Evolutionary conservation across 108 stramenopile genomes (phyloP), one percentile per base, ranked within the genome.

Genomic region (Licmophora abbreviata): DNA sequence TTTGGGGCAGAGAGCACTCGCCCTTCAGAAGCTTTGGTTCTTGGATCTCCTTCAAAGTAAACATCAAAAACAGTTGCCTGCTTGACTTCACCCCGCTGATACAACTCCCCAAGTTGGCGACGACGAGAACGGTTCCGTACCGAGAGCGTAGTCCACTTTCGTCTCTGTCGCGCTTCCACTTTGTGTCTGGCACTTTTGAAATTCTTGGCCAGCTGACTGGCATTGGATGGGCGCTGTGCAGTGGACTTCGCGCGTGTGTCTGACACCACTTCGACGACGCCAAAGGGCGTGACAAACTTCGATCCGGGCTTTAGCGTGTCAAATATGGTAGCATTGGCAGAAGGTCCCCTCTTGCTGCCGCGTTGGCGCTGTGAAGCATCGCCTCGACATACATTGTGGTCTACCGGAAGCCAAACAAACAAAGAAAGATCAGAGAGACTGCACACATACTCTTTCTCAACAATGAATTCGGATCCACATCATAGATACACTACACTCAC

Each of bases 181-280:
- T 44, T 44, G 17, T 44, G 20, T 18, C 17, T 44, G 17, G 15
- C 8, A 18, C 17, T 44, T n/a, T 7, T 7, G 43, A 21, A 44
- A 8, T 9, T 44, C 15, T 44, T 44, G 43, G 8, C 8, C 8
- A 15, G 8, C 8, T 9, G 20, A 8, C 22, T 44, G 43, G 22
- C 8, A 17, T 44, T 21, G 8, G 15, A 8, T 8, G 43, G 43
- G 22, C n/a, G n/a, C n/a, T n/a, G n/a, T n/a, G n/a, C n/a, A n/a
- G n/a, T n/a, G n/a, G n/a, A n/a, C n/a, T n/a, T 63, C 21, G 53
- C 74, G 0, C 80, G 63, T 51, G 75, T 63, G 51, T 91, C 89
- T 14, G 40, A 48, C 20, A 91, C 66, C 4, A 91, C 78, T 56
- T 83, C 51, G 1, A 91, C 89, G 12, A 86, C 69, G 17, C 89